Percentiles rank a stretch among this genome's conserved stretches.
These are phyloP conservation scores for Sporobolomyces roseus DNA, from an alignment of 768 basidiomycete genomes.

Conservation along the genomic window DNA sequence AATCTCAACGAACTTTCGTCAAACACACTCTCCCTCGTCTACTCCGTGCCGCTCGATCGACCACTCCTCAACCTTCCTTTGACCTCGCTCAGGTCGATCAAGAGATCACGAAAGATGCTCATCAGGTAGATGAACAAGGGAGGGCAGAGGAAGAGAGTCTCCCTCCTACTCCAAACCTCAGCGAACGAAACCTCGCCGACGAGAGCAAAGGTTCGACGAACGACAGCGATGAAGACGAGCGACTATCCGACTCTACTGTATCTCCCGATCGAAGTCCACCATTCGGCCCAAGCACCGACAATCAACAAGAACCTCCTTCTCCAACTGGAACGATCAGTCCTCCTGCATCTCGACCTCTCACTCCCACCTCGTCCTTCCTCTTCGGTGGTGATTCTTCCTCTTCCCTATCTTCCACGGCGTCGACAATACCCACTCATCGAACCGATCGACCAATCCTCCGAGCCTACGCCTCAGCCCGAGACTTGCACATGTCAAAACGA, in stretches of 20 bases:
- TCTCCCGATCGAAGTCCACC: slow-evolving; percentile 1
- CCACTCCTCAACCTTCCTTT: slow-evolving; percentile 11
- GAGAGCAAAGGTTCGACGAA: background rate
- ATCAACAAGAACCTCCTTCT: background rate
- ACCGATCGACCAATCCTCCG: slow-evolving; percentile 28
- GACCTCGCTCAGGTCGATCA: slow-evolving; percentile 34
- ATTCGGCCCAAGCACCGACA: slow-evolving; percentile 4
- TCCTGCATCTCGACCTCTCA: background rate
- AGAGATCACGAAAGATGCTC: slow-evolving; percentile 34
- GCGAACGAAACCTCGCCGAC: background rate
- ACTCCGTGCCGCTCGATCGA: background rate
- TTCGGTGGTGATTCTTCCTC: background rate
- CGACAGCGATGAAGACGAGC: background rate
- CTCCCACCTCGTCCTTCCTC: slow-evolving; percentile 2
- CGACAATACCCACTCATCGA: background rate
- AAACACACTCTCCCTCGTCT: slow-evolving; percentile 39
- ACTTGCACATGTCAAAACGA: slow-evolving; percentile 29
- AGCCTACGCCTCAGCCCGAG: slow-evolving; percentile 33
- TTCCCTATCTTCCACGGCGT: background rate
- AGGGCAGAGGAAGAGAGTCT: slow-evolving; percentile 29
- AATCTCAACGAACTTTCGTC: slow-evolving; percentile 42
- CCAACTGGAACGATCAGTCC: background rate
- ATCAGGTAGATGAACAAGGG: slow-evolving; percentile 35
- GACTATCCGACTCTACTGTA: slow-evolving; percentile 5
- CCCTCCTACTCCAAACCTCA: slow-evolving; percentile 16